Evolutionary conservation across 192 early-diverging fungal genomes (phyloP).

Genomic region (Podila clonocystis): DNA sequence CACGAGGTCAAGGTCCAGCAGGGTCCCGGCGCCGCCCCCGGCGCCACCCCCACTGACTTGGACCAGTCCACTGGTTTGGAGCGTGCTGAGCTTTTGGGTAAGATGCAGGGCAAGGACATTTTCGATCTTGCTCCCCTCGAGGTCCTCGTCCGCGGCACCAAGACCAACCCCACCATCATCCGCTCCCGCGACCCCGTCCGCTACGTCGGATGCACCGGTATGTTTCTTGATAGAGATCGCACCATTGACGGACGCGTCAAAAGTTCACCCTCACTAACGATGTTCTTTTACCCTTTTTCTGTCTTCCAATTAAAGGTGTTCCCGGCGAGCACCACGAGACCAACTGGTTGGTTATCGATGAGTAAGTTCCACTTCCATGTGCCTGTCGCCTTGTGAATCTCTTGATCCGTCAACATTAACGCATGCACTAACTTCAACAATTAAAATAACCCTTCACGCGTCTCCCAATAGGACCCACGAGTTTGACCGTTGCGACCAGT

Average conservation of each 20-base stretch:
- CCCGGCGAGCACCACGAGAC: conserved; percentile 94
- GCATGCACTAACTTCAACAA: not conserved
- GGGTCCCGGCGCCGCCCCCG: conserved; percentile 76
- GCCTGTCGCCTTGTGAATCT: not conserved
- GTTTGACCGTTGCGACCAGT: conserved; percentile 93
- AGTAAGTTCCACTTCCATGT: conserved; percentile 24
- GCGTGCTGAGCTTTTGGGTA: conserved; percentile 88
- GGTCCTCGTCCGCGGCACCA: conserved; percentile 80
- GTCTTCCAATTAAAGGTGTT: conserved; percentile 67
- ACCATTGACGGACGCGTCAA: not conserved
- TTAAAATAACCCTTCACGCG: too few species aligned
- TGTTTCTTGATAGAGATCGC: conserved; percentile 15
- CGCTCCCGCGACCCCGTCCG: conserved; percentile 81
- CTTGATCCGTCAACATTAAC: not conserved
- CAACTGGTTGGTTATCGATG: conserved; percentile 89
- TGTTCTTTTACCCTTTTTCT: not conserved
- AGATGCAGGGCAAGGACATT: conserved; percentile 87
- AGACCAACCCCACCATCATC: conserved; percentile 88
- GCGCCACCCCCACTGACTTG: conserved; percentile 82
- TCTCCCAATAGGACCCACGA: conserved; percentile 56
- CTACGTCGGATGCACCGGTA: conserved; percentile 95
- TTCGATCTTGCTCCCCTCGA: conserved; percentile 88
- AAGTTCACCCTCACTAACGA: not conserved
- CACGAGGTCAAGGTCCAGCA: conserved; percentile 45
- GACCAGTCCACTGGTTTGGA: conserved; percentile 92